Percentiles rank a stretch among this genome's conserved stretches.
Conservation (phyloP, 352 stramenopile genomes). For the Phytophthora quininea region DNA sequence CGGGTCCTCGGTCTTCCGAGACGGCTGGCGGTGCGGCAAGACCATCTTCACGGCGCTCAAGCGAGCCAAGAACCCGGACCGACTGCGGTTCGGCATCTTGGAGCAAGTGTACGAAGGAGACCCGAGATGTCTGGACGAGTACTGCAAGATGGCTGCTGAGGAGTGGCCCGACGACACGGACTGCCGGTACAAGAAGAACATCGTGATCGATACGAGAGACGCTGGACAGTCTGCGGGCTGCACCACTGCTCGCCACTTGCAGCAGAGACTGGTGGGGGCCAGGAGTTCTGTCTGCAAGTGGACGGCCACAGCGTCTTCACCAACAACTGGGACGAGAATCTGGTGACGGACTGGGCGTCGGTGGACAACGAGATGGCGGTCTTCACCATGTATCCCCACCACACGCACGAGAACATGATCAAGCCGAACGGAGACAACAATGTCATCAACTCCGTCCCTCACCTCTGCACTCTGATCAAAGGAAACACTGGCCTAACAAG, state of each 20-base stretch:
- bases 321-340: slow-evolving; percentile 73
- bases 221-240: slow-evolving; percentile 73
- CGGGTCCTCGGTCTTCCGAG: slow-evolving; percentile 77
- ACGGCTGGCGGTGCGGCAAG: slow-evolving; percentile 72
- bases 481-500: slow-evolving; percentile 62
- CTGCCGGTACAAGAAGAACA: slow-evolving; percentile 62
- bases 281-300: slow-evolving; percentile 86
- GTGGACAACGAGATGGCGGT: slow-evolving; percentile 84
- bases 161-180: slow-evolving; percentile 60
- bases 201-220: slow-evolving; percentile 65
- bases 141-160: slow-evolving; percentile 62
- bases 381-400: slow-evolving; percentile 77
- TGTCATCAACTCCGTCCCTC: slow-evolving; percentile 53
- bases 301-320: slow-evolving; percentile 86
- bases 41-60: slow-evolving; percentile 75
- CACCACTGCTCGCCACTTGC: slow-evolving; percentile 70
- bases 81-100: slow-evolving; percentile 70
- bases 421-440: slow-evolving; percentile 73
- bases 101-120: slow-evolving; percentile 79
- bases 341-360: slow-evolving; percentile 66
- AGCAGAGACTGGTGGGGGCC: slow-evolving; percentile 73
- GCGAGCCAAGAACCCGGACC: slow-evolving; percentile 56
- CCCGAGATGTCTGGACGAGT: slow-evolving; percentile 69
- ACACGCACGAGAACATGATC: slow-evolving; percentile 76
- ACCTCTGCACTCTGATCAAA: slow-evolving; percentile 74